Evolutionary conservation across 192 early-diverging fungal species (phyloP).

Genomic region (Umbelopsis ramanniana): DNA sequence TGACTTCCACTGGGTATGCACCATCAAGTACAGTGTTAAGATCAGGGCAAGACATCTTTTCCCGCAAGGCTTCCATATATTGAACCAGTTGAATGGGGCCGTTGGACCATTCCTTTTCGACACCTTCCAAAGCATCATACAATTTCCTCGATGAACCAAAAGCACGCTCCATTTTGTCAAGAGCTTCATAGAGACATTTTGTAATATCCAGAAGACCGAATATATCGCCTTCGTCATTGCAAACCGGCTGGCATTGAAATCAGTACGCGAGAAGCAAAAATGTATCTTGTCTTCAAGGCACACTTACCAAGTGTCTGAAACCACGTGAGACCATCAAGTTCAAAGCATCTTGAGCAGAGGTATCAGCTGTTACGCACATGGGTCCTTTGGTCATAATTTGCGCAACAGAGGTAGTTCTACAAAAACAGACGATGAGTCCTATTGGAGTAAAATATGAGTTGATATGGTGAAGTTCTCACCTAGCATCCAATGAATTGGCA

Average conservation of each 20-base stretch:
- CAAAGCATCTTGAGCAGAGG: conserved; percentile 75
- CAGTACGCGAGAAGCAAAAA: neutral
- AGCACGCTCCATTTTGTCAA: conserved; percentile 82
- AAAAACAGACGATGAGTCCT: no score
- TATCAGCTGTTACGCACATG: conserved; percentile 80
- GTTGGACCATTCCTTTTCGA: conserved; percentile 75
- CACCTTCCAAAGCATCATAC: conserved; percentile 78
- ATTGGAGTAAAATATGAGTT: no score
- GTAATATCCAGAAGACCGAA: conserved; percentile 83
- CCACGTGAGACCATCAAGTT: conserved; percentile 79
- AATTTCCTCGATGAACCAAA: conserved; percentile 77
- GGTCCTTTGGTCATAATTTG: conserved; percentile 85
- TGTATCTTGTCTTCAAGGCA: neutral
- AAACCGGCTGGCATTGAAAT: conserved; percentile 54
- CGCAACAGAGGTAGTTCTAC: conserved; percentile 58
- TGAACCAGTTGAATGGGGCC: conserved; percentile 62
- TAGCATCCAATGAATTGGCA: conserved; percentile 70
- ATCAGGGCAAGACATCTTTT: conserved; percentile 89
- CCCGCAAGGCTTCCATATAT: conserved; percentile 70
- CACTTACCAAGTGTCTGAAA: conserved; percentile 71
- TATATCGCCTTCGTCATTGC: conserved; percentile 79
- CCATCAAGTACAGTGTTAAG: conserved; percentile 78
- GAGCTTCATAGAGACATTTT: conserved; percentile 80
- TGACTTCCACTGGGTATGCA: conserved; percentile 60
- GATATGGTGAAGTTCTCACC: conserved; percentile 29